Conservation (phyloP, 1,139 yeast species). For the Sugiyamaella xylanicola region DNA sequence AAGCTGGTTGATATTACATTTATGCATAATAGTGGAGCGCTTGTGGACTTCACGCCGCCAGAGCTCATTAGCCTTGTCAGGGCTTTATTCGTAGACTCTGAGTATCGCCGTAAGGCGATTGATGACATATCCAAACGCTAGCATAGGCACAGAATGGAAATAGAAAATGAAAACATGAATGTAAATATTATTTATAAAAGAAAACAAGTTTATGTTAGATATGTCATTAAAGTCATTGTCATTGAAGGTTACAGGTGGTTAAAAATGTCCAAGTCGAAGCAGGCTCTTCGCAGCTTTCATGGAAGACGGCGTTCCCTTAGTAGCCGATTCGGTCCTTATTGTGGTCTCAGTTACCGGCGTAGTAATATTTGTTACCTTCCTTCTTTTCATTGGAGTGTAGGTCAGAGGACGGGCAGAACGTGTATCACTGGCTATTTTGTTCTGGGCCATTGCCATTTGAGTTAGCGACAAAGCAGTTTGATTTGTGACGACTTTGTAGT, state of each 20-base stretch:
- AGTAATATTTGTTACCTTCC: background rate
- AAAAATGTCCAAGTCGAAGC: constrained; percentile 44
- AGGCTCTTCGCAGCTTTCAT: constrained; percentile 54
- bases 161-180: background rate
- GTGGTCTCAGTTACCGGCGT: constrained; percentile 19
- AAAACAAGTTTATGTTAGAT: background rate
- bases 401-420: background rate
- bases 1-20: constrained; percentile 69
- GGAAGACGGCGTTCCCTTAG: constrained; percentile 48
- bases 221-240: constrained; percentile 2
- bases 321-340: constrained; percentile 23
- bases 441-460: constrained; percentile 30
- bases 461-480: constrained; percentile 48
- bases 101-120: constrained; percentile 60
- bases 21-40: constrained; percentile 69
- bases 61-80: constrained; percentile 66
- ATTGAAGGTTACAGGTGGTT: background rate
- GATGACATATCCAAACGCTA: constrained; percentile 50
- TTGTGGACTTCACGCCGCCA: constrained; percentile 66
- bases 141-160: background rate
- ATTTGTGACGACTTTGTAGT: constrained; percentile 67
- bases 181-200: constrained; percentile 1
- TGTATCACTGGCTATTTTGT: background rate
- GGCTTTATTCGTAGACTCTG: constrained; percentile 72
- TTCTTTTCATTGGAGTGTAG: constrained; percentile 15